These are phyloP conservation scores for Lathyrus tuberosus DNA, from an alignment of 306 rosid genomes.

Conservation along the genomic window DNA sequence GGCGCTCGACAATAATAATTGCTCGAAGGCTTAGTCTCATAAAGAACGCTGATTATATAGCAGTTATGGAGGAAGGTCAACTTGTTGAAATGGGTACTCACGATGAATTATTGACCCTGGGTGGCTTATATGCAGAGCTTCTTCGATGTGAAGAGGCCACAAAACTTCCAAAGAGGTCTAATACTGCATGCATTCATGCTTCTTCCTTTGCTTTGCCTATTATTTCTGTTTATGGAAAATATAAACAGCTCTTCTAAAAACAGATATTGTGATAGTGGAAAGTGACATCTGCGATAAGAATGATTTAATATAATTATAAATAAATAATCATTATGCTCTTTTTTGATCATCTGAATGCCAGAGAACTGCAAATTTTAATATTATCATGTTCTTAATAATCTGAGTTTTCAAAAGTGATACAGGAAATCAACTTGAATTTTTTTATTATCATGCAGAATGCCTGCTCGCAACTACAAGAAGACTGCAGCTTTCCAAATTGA, in stretches of 20 bases:
- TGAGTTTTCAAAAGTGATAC: conserved; percentile 18
- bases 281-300: conserved; percentile 10
- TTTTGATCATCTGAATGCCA: neutral
- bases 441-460: conserved; percentile 70
- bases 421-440: conserved; percentile 21
- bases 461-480: conserved; percentile 87
- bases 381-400: conserved; percentile 6
- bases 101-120: conserved; percentile 76
- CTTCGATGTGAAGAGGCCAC: conserved; percentile 97
- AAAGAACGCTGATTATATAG: conserved; percentile 97
- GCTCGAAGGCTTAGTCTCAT: conserved; percentile 99
- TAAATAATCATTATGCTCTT: conserved; percentile 18
- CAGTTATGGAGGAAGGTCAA: conserved; percentile 99
- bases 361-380: conserved; percentile 20
- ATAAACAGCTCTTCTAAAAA: conserved; percentile 5
- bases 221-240: conserved; percentile 25
- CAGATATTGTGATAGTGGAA: conserved; percentile 17
- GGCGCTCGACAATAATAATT: conserved; percentile 96
- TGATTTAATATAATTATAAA: conserved; percentile 25
- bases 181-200: conserved; percentile 38
- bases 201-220: conserved; percentile 26
- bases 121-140: conserved; percentile 96
- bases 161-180: conserved; percentile 96
- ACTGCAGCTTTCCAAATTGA: conserved; percentile 90
- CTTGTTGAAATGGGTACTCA: conserved; percentile 99